phyloP scores from a whole-genome alignment of 805 yeast species.

The Danielozyma ontarioensis region DNA sequence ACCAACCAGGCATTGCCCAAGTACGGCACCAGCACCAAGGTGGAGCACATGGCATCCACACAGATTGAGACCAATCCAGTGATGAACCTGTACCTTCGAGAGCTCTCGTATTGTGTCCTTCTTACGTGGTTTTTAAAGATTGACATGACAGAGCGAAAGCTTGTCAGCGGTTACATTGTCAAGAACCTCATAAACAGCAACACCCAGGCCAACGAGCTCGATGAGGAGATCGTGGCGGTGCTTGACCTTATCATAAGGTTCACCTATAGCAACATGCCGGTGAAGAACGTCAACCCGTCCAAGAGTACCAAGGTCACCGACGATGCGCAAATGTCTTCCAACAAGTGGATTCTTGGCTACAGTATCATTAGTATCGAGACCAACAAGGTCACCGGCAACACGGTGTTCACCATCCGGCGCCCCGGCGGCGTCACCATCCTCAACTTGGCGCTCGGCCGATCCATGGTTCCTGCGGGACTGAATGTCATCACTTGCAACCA shows the following conservation, averaged over 20 bases:
- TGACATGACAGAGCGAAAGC: conserved; percentile 50
- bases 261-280: conserved; percentile 58
- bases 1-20: conserved; percentile 13
- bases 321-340: conserved; percentile 10
- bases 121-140: conserved; percentile 69
- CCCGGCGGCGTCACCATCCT: conserved; percentile 62
- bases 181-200: conserved; percentile 43
- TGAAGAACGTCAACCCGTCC: conserved; percentile 31
- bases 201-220: conserved; percentile 21
- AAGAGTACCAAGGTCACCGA: conserved; percentile 10
- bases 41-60: conserved; percentile 55
- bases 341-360: conserved; percentile 59
- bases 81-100: conserved; percentile 54
- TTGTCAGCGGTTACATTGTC: conserved; percentile 57
- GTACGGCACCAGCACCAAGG: conserved; percentile 45
- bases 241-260: conserved; percentile 66
- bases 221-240: conserved; percentile 56
- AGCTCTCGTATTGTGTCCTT: conserved; percentile 64
- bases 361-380: conserved; percentile 56
- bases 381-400: conserved; percentile 44
- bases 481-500: conserved; percentile 35
- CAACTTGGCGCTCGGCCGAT: conserved; percentile 37
- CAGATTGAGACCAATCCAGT: conserved; percentile 41
- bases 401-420: conserved; percentile 49
- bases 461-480: conserved; percentile 23